Evolutionary conservation across 768 basidiomycete genomes (phyloP), one percentile per base, ranked within the genome.

Genomic region (Tylopilus sp.): DNA sequence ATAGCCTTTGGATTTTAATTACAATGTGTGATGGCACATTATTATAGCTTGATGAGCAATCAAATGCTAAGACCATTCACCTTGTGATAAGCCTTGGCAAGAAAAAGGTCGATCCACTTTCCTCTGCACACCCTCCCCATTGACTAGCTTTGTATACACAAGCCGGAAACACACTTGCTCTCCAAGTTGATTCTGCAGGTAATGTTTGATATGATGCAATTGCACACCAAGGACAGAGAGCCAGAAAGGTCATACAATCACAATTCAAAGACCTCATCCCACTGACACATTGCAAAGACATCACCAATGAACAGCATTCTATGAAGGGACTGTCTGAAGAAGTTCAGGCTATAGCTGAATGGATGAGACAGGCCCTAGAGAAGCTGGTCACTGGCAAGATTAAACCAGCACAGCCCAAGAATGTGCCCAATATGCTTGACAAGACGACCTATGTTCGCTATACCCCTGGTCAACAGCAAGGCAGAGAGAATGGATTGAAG

Each of bases 251-350:
- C 48, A 79, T 98, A 11, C 95, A 98, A 65, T 93, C 94, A 0
- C 92, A 95, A 60, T 98, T 97, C 76, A 98, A 97, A 67, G 97
- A 98, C 66, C 86, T 99, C 25, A 92, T 99, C 0, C 97, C 97
- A 1, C 79, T 99, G 1, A 75, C 81, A 0, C 84, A 97, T 64
- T 83, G 97, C 28, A 91, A 88, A 65, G 97, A 99, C 63, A 72
- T 98, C 18, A 79, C 80, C n/a, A 90, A 94, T 20, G 73, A 77
- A 0, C 83, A 81, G 31, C 80, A 85, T 25, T 62, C 59, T 13
- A 88, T 99, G 88, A 95, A 97, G 41, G 79, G 95, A 10, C 97
- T 97, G 1, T 88, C 93, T 4, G 91, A 94, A 0, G 90, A 95
- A 23, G 86, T 98, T 8, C 85, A 89, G 62, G 79, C 76, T 17